Evolutionary conservation across 331 rosid genomes (phyloP), one percentile per base, ranked within the genome.

Genomic region (Rosa hybrid): DNA sequence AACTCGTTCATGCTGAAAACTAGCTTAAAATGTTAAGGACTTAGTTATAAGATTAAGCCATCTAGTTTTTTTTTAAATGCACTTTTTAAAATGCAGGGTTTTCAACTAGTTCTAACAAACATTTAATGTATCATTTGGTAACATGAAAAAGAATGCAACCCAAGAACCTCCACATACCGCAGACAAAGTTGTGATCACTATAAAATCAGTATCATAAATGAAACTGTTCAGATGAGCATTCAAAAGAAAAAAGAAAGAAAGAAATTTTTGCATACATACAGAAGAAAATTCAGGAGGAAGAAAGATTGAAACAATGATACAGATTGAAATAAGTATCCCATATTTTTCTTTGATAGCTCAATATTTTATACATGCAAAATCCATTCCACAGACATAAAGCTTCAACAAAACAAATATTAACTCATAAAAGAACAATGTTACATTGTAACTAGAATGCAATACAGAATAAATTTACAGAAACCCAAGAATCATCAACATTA

Each of bases 81-180:
- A 49, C 39, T 75, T 75, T 75, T 2, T 12, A 7, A 63, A 57
- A 13, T 18, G 6, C 45, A 25, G 34, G 60, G 7, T 3, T 72
- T 30, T 34, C 46, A 51, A 72, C 38, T 30, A 49, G 53, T 9
- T 34, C 18, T 5, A 53, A 1, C 42, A 41, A 2, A 42, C 23
- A 57, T 13, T 7, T 41, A 2, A 56, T 41, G 12, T 3, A 11
- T 56, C 34, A 56, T 56, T 30, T n/a, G 59, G 25, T 56, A 74
- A 53, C 77, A 74, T 41, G 67, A 54, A 74, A 73, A 74, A 20
- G 4, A 74, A 53, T 74, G 65, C 77, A 74, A 74, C 67, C 77
- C 65, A 34, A 18, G 48, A 51, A 56, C 78, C 38, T 38, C 38
- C 68, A 74, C 49, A 48, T 1, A 53, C 76, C 76, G 56, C 78